Base-by-base conservation (phyloP, 2,329 filamentous ascomycete species). In the Myotisia sp. region DNA sequence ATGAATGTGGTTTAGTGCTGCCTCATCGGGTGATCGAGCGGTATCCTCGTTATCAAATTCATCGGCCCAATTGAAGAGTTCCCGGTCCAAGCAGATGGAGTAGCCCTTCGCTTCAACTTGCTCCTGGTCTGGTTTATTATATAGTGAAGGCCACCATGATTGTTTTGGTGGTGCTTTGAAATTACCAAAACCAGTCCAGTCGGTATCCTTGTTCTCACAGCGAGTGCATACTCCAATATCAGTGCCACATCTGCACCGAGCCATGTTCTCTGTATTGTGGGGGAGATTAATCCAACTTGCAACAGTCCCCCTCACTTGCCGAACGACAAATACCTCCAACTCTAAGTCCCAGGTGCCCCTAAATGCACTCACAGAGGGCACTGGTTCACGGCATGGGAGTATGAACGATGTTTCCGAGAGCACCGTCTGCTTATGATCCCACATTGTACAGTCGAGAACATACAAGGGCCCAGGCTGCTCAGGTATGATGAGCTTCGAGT, bases 341-440 rank as follows among this genome's bases (percentile, higher is more conserved):
- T 28, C 33, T 4, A 22, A 16, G 16, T 37, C 29, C 34, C 37
- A 39, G 10, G 37, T 30, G 8, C 34, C 29, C 5, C n/a, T 13
- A 20, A 34, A 42, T 5, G 9, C 13, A 26, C 36, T 13, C 4
- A 28, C 4, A 3, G 16, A 13, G 8, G 18, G 16, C 7, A 7
- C 12, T 1, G 41, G 39, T 12, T 32, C 23, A 29, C 32, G 26
- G 16, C 24, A 40, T 9, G 41, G 37, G 14, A 38, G 33, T 6
- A 43, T 32, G 26, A 43, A 43, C 3, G 31, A 34, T n/a, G 37
- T 29, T 21, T 19, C 27, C 14, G 20, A 29, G 8, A 41, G 29
- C 19, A 20, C 20, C 19, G 23, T 19, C 9, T 21, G 19, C 12
- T 29, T 32, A n/a, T n/a, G 36, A 22, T 38, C 37, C 39, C 34